These are phyloP conservation scores for Rhodotorula sp. DNA, from an alignment of 1,284 basidiomycete genomes.

Conservation along the genomic window DNA sequence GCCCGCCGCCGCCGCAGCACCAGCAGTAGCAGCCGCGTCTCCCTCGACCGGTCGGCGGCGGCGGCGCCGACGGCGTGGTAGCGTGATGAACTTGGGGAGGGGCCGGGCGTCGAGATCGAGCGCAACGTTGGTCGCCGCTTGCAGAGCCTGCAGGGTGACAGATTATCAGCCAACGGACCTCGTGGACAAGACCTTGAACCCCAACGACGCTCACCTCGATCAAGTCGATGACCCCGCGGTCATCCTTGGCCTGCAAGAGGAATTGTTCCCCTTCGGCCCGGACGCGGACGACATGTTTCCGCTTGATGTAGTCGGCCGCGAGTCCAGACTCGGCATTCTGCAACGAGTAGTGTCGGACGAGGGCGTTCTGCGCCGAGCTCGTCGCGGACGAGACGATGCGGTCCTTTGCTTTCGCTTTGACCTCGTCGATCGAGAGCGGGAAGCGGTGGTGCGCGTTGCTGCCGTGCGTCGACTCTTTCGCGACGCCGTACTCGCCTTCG, in stretches of 20 bases:
- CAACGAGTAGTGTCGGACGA: conserved; percentile 69
- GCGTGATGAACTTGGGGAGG: conserved; percentile 73
- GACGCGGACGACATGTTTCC: conserved; percentile 91
- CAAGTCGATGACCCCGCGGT: conserved; percentile 86
- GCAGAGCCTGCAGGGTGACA: conserved; percentile 56
- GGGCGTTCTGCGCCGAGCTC: conserved; percentile 42
- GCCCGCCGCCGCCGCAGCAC: conserved; percentile 5
- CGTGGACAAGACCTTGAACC: background rate
- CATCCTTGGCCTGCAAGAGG: conserved; percentile 82
- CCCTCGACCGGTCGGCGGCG: conserved; percentile 42
- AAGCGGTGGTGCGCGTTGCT: conserved; percentile 11
- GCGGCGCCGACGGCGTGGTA: conserved; percentile 53
- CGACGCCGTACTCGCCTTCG: conserved; percentile 42
- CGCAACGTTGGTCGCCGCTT: conserved; percentile 89
- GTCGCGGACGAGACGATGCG: conserved; percentile 34
- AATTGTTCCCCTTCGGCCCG: conserved; percentile 95
- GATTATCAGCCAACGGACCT: conserved; percentile 1
- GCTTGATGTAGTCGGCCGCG: conserved; percentile 91
- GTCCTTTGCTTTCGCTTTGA: conserved; percentile 34
- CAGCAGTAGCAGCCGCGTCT: conserved; percentile 14
- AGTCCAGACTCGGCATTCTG: conserved; percentile 82
- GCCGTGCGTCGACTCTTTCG: background rate
- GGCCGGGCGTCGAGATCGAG: conserved; percentile 84
- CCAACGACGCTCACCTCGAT: conserved; percentile 65
- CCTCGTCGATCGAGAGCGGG: conserved; percentile 30